Evolutionary conservation across 345 rosid genomes (phyloP), one percentile per base, ranked within the genome.

Genomic region (Acer saccharum): DNA sequence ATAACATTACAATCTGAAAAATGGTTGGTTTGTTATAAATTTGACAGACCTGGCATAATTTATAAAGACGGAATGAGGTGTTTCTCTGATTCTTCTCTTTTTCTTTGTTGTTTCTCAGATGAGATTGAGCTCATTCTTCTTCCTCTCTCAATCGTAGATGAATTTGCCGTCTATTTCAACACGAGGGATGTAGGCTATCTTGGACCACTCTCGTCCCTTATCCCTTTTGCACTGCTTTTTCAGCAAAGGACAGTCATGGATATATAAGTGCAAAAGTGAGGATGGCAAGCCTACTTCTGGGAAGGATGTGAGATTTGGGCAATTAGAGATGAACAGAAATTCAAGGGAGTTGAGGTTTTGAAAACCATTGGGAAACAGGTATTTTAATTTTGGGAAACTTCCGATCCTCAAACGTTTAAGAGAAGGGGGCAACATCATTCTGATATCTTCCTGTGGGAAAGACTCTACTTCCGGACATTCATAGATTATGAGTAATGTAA

Each of bases 291-390:
- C 58, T 54, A 6, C 7, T 0, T 54, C 58, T 54, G 58, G 58
- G 3, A 54, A 17, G 58, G 58, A 54, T 16, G n/a, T 54, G 58
- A 54, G n/a, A 14, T 54, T 54, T 16, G 58, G 20, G 20, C 58
- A 54, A 54, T 17, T 2, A 52, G 0, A 0, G n/a, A 52, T 52
- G 1, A 1, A 4, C 57, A 52, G 16, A 52, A 2, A 52, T 52
- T 16, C n/a, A 64, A 80, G 82, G 0, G 70, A 75, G 9, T 35
- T 54, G 16, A 75, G 79, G 72, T 75, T 80, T 61, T 70, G 68
- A 65, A 75, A 75, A 23, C 72, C 82, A 54, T 41, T 76, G 7
- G 66, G 46, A 3, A 70, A 54, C 10, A 63, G 58, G 76, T 9
- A 35, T 64, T 80, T 48, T 3, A 80, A 72, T 9, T 41, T 67